Evolutionary conservation across 2,329 filamentous ascomycete genomes (phyloP).

Genomic region (Bipolaris gigantea): DNA sequence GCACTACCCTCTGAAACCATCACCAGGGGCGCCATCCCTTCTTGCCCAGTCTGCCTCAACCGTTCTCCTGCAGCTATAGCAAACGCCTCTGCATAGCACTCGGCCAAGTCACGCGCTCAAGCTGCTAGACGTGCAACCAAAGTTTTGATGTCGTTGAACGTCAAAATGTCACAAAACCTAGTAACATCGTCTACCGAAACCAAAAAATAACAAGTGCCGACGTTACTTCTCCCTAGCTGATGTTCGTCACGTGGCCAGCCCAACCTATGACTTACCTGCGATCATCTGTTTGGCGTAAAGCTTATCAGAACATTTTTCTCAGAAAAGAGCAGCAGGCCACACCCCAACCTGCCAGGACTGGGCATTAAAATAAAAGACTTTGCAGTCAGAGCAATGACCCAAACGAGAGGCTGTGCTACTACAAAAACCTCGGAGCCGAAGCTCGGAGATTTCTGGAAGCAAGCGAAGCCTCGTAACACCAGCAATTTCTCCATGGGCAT

Average conservation of each 20-base stretch:
- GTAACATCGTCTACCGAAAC: background rate
- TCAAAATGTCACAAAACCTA: background rate
- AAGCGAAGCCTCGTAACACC: no score
- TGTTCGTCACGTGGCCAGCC: background rate
- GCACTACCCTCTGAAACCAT: slow-evolving; percentile 25
- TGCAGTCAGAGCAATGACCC: no score
- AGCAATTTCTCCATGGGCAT: no score
- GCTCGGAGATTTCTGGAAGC: no score
- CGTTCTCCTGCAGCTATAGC: background rate
- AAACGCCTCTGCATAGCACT: background rate
- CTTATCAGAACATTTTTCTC: no score
- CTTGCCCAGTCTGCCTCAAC: background rate
- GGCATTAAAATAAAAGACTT: no score
- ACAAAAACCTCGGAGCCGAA: no score
- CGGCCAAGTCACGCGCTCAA: background rate
- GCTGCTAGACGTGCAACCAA: background rate
- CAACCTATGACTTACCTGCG: no score
- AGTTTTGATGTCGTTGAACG: background rate
- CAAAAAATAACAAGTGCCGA: background rate
- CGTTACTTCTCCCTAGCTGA: background rate
- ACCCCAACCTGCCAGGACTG: no score
- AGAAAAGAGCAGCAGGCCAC: no score
- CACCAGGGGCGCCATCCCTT: background rate
- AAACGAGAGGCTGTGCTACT: no score
- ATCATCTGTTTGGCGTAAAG: no score